Evolutionary conservation across 148 eudicot genomes (phyloP), one percentile per base, ranked within the genome.

Genomic region (Dysphania ambrosioides): DNA sequence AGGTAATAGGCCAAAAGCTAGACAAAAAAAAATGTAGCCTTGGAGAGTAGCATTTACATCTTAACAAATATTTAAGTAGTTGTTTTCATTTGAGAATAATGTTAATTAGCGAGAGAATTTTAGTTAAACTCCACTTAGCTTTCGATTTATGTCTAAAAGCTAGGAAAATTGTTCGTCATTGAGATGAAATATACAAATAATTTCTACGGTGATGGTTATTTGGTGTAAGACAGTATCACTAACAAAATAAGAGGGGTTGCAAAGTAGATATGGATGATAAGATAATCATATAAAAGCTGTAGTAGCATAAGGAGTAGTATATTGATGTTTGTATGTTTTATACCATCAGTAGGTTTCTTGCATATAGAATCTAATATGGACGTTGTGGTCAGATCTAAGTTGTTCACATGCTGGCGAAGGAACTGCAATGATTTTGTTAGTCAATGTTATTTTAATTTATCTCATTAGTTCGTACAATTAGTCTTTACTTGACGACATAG

Each of bases 341-440:
- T 80, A 75, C 26, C 68, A 76, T 71, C 12, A 70, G 72, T 31
- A 75, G 40, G 31, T 38, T 75, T 75, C 53, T 56, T 42, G 19
- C 16, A 71, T 41, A 47, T 47, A 49, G 82, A 15, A 80, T 80
- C 76, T 64, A 49, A 55, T 55, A 41, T 74, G 78, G 76, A 79
- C 29, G 55, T 49, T 49, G 12, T 64, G 53, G 44, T 69, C 63
- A 65, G 26, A 51, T 69, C 55, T 47, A 68, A 35, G 29, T 51
- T 61, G 2, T n/a, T 72, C 78, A 79, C 78, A 79, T 79, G 82
- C 71, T 13, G 19, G 42, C 1, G 65, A 10, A 38, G 32, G 47
- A 7, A 69, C 35, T 19, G 27, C 70, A 13, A 55, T 5, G 44
- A 68, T 24, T 68, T 68, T 19, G 32, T 68, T 47, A 30, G 9